Base-by-base conservation (phyloP, 116 monocot genomes). In the Trichopus zeylanicus region DNA sequence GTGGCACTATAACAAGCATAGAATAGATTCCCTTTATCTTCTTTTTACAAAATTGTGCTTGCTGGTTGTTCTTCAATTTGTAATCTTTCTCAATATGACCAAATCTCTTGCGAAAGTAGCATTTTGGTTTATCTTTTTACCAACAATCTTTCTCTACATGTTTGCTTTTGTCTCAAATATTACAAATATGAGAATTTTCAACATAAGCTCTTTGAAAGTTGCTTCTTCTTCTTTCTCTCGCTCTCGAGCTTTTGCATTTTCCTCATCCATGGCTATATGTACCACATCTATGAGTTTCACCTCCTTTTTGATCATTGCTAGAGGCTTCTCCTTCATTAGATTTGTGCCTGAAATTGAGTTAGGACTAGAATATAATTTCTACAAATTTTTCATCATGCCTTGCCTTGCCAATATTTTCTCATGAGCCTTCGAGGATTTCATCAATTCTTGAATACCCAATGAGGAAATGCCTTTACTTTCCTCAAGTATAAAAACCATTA, bases 31-130 rank as follows among this genome's bases (percentile, higher is more conserved):
- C 12, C 55, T 26, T 63, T 1, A 37, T 15, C 63, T 62, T 35
- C 12, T 68, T 62, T 20, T 63, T 26, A 4, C 19, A 20, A 28
- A 49, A 67, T 28, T 61, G 54, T 63, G 55, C 51, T 63, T 75
- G 56, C 9, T 60, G 33, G 5, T 42, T 46, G n/a, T 67, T 60
- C 1, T 46, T 1, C 0, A 34, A 3, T 37, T 15, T 0, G 55
- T 52, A 67, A 67, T 53, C 3, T 8, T 67, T 67, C 21, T 73
- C 20, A 0, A 61, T 1, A 48, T 61, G 38, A 0, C 69, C 69
- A 61, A 9, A 69, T 23, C 22, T 61, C 20, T 69, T 60, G 61
- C 61, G 61, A n/a, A n/a, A n/a, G n/a, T n/a, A n/a, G n/a, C n/a
- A n/a, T n/a, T n/a, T n/a, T n/a, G 55, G 63, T 5, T 56, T 63